phyloP scores from a whole-genome alignment of 1,284 basidiomycete genomes.

The Malassezia slooffiae region DNA sequence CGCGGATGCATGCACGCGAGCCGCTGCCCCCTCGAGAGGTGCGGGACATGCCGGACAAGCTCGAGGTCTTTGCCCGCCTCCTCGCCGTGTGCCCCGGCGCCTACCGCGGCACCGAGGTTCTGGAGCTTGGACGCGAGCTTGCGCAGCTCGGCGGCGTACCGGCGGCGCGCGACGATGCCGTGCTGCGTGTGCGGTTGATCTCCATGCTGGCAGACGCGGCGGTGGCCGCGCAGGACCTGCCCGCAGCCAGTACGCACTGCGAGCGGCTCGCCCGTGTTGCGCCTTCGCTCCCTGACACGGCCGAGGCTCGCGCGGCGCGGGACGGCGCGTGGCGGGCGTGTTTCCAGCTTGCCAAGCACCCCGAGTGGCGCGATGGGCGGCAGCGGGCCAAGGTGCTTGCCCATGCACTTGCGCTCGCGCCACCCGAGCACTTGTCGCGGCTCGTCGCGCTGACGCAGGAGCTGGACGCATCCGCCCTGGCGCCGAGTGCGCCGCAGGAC shows the following conservation, averaged over 20 bases:
- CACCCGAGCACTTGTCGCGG: constrained; percentile 7
- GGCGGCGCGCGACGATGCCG: constrained; percentile 1
- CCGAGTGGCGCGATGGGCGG: constrained; percentile 3
- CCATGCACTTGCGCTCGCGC: constrained; percentile 12
- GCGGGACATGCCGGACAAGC: constrained; percentile 1
- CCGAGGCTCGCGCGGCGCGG: neutral
- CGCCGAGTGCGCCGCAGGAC: no score
- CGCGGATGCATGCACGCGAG: neutral
- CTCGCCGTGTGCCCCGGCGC: constrained; percentile 5
- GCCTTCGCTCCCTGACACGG: neutral
- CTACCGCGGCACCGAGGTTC: constrained; percentile 10
- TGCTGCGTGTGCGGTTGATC: constrained; percentile 1
- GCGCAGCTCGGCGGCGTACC: neutral
- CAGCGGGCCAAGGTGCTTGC: constrained; percentile 1
- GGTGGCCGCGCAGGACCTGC: constrained; percentile 1
- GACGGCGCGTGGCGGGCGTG: constrained; percentile 15
- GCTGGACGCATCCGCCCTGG: no score
- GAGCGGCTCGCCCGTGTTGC: constrained; percentile 3
- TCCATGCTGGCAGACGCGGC: constrained; percentile 15
- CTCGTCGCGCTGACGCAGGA: no score
- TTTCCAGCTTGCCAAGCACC: constrained; percentile 14
- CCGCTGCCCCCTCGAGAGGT: constrained; percentile 9
- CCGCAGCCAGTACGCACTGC: constrained; percentile 5
- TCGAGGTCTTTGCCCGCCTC: constrained; percentile 9
- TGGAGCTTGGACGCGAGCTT: neutral